Evolutionary conservation across 768 basidiomycete genomes (phyloP).

Genomic region (Suillus lakei): DNA sequence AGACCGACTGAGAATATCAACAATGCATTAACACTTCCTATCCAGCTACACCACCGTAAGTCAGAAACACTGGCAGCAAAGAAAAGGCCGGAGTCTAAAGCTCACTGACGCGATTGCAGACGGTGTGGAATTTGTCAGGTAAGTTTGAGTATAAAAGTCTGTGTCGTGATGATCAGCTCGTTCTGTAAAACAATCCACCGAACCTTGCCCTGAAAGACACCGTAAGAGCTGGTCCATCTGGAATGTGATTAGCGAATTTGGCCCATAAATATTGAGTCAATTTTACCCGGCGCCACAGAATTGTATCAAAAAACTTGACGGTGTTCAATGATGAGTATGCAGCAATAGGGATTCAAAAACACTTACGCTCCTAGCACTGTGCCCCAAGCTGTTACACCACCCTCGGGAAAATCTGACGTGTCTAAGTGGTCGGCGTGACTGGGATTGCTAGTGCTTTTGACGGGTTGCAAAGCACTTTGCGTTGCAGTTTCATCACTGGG

Average conservation of each 20-base stretch:
- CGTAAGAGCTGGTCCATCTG: constrained; percentile 42
- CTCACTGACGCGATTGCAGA: constrained; percentile 41
- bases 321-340: constrained; percentile 2
- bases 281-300: constrained; percentile 42
- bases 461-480: not conserved
- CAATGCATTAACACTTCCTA: constrained; percentile 55
- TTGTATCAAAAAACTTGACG: constrained; percentile 39
- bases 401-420: constrained; percentile 22
- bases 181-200: not conserved
- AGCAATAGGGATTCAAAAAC: not conserved
- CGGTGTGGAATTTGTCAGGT: constrained; percentile 39
- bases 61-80: not conserved
- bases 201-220: constrained; percentile 43
- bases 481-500: not conserved
- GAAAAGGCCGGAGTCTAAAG: not conserved
- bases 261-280: not conserved
- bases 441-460: not conserved
- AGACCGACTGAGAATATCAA: constrained; percentile 49
- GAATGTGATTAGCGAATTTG: not conserved
- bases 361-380: constrained; percentile 31
- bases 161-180: not conserved
- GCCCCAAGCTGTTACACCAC: constrained; percentile 29
- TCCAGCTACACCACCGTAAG: constrained; percentile 35
- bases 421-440: not conserved
- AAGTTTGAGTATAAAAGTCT: constrained; percentile 45